Base-by-base conservation (phyloP, 225 moss, liverwort and hornwort genomes). In the Polytrichum commune region DNA sequence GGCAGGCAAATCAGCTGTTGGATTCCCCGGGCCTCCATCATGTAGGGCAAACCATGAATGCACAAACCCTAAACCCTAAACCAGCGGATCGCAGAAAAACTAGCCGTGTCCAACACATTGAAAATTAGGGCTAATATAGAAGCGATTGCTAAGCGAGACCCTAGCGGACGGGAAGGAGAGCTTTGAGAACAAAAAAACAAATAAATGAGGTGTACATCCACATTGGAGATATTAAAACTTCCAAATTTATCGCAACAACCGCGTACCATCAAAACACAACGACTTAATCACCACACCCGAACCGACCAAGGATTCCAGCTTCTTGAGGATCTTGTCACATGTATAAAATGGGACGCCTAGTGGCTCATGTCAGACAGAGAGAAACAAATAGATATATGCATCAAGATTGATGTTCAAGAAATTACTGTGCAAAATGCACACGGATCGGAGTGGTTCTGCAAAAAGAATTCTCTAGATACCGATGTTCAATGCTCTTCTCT, bases 21-120 rank as follows among this genome's bases (percentile, higher is more conserved):
- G 78, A 46, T 73, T 80, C 19, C 76, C 78, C 54, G 75, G 75
- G 5, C 82, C 87, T 65, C 80, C 88, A 80, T 84, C 88, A 85
- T 88, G 67, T 63, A 66, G 55, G 25, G 5, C 29, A 67, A 33
- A 18, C 55, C 74, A 32, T 16, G 22, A 20, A 29, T 24, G 27
- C 33, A 80, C 30, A 46, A n/a, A n/a, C n/a, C n/a, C n/a, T n/a
- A 46, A 46, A 3, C 16, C 16, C 16, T 13, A 53, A 8, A 67
- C 46, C 4, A 38, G 38, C 13, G 38, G 46, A 16, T 46, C 16
- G 13, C 46, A 46, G 46, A 46, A 3, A 46, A 46, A 16, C 4
- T 3, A 46, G 16, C 4, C 16, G 0, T 46, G 46, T 46, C 13
- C 46, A 46, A 0, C 46, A 16, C 46, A 46, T 46, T 46, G 46